Conservation (phyloP, 2,329 filamentous ascomycete species). For the Sporothrix euskadiensis region DNA sequence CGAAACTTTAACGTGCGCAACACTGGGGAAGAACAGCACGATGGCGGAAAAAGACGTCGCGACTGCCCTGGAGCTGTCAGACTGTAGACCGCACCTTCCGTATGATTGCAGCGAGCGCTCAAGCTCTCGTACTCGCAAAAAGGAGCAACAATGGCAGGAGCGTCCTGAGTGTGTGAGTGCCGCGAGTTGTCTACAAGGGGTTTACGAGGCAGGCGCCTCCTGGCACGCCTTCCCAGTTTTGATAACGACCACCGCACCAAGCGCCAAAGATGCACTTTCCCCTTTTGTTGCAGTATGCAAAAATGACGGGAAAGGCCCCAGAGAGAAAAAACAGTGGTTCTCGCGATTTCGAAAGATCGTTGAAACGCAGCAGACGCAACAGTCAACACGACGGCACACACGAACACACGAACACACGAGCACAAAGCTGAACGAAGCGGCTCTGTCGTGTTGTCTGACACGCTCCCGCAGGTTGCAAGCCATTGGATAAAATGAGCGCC, state of each 20-base stretch:
- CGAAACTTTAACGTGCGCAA: neutral
- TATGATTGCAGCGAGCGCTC: neutral
- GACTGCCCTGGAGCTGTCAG: neutral
- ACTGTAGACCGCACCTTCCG: neutral
- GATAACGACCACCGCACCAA: neutral
- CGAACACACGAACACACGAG: neutral
- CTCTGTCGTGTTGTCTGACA: neutral
- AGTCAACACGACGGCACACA: neutral
- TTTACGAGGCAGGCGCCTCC: neutral
- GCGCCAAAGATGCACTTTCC: neutral
- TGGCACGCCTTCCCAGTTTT: neutral
- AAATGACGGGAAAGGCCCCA: neutral
- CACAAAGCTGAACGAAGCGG: constrained; percentile 1
- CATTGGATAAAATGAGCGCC: neutral
- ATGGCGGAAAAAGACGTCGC: neutral
- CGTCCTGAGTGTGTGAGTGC: neutral
- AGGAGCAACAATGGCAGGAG: neutral
- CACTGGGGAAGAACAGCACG: neutral
- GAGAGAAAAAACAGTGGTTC: neutral
- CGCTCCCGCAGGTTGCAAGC: neutral
- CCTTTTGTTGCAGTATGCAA: neutral
- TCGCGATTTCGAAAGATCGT: neutral
- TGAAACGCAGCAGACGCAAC: constrained; percentile 9
- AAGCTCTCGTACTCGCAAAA: neutral
- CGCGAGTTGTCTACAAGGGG: neutral